Conservation (phyloP, 306 rosid genomes). For the Trichosanthes truncata region DNA sequence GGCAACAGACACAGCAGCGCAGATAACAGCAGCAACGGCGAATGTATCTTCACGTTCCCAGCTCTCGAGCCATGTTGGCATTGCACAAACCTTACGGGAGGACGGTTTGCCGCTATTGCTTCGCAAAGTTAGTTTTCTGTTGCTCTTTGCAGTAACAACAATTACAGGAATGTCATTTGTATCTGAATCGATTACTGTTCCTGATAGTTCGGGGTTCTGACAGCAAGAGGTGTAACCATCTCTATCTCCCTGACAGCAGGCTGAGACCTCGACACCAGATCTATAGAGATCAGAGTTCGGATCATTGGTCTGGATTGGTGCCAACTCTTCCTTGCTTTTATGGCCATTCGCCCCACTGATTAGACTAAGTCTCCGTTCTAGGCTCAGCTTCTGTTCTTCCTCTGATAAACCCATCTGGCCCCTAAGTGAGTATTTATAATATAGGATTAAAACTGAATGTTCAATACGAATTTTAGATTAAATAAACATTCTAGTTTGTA, state of each 20-base stretch:
- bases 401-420: constrained; percentile 93
- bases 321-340: constrained; percentile 15
- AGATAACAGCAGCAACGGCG: constrained; percentile 69
- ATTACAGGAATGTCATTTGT: constrained; percentile 28
- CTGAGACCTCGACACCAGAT: constrained; percentile 21
- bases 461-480: background rate
- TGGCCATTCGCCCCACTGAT: constrained; percentile 27
- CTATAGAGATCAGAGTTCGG: constrained; percentile 4
- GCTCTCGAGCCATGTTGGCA: constrained; percentile 72
- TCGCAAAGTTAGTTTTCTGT: constrained; percentile 25
- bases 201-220: constrained; percentile 28
- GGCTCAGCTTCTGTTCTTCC: constrained; percentile 51
- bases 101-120: constrained; percentile 44
- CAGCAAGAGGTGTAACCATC: constrained; percentile 29
- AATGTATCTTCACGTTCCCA: constrained; percentile 91
- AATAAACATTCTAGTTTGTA: background rate
- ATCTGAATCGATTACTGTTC: constrained; percentile 25
- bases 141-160: constrained; percentile 25
- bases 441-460: background rate
- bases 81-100: constrained; percentile 36
- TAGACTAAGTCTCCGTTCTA: constrained; percentile 44
- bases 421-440: constrained; percentile 23
- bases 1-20: constrained; percentile 72
- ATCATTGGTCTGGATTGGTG: constrained; percentile 14
- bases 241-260: constrained; percentile 55